phyloP scores from a whole-genome alignment of 2,329 filamentous ascomycete genomes.

The Diaporthe sp. region DNA sequence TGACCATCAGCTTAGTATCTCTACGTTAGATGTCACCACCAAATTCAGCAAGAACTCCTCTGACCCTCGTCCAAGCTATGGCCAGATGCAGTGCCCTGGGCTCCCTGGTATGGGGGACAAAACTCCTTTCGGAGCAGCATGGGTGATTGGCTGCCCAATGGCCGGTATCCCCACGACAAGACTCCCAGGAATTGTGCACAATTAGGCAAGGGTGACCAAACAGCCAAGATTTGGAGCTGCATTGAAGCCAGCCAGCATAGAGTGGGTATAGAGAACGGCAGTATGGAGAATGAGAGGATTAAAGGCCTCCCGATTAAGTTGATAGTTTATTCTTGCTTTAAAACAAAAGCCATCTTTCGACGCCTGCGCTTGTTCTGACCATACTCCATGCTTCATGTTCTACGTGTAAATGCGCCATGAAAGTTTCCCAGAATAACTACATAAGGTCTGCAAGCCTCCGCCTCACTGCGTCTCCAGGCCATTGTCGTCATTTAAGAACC shows the following conservation, averaged over 20 bases:
- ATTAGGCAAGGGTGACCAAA: neutral
- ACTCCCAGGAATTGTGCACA: neutral
- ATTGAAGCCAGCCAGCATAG: neutral
- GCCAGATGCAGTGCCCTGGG: neutral
- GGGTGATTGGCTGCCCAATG: conserved; percentile 9
- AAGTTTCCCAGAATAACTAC: neutral
- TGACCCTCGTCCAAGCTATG: neutral
- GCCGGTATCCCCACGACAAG: neutral
- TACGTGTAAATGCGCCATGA: neutral
- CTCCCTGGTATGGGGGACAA: neutral
- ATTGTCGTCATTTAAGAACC: conserved; percentile 28
- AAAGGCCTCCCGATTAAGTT: too few species aligned
- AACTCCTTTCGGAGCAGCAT: neutral
- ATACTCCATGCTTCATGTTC: neutral
- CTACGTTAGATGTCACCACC: neutral
- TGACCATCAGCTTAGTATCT: neutral
- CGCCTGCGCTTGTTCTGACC: neutral
- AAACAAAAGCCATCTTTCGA: neutral
- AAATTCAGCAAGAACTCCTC: neutral
- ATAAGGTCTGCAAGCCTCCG: too few species aligned
- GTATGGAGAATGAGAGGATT: too few species aligned
- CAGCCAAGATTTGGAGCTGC: neutral
- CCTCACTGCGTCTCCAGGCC: conserved; percentile 23
- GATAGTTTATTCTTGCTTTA: neutral
- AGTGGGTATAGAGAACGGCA: too few species aligned